phyloP scores from a whole-genome alignment of 2,329 filamentous ascomycete genomes.

The Trichoderma arundinaceum region DNA sequence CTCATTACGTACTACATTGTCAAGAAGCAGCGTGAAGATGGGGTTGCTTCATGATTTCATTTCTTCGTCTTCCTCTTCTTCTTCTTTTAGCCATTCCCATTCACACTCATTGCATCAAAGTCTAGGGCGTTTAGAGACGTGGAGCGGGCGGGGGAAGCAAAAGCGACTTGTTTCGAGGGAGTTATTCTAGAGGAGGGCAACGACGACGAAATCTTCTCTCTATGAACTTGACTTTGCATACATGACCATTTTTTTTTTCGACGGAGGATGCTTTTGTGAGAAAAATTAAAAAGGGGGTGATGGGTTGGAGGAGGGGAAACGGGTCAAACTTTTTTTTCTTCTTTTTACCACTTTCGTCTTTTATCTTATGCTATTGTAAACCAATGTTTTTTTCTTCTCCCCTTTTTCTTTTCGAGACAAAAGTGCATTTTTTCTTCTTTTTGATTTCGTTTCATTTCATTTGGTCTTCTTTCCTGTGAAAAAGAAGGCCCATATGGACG shows the following conservation, averaged over 20 bases:
- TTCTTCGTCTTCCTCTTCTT: not conserved
- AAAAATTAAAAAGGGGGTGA: too few species aligned
- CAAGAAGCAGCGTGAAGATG: constrained; percentile 65
- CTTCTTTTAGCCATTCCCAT: not conserved
- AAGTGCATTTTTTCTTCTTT: too few species aligned
- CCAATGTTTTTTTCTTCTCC: not conserved
- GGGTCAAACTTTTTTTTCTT: not conserved
- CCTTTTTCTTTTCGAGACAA: not conserved
- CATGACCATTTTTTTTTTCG: too few species aligned
- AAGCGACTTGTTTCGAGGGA: not conserved
- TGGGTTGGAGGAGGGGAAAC: too few species aligned
- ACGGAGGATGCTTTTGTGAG: too few species aligned
- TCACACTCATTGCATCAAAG: too few species aligned
- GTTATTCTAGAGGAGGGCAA: too few species aligned
- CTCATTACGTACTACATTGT: constrained; percentile 83
- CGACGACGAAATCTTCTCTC: too few species aligned
- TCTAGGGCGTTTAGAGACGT: too few species aligned
- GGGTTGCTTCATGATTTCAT: constrained; percentile 29
- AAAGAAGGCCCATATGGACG: not conserved
- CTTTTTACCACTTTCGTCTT: not conserved
- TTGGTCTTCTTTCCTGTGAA: constrained; percentile 12
- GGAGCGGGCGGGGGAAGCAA: not conserved
- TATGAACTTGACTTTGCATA: too few species aligned
- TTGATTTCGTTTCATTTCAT: not conserved
- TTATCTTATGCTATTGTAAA: constrained; percentile 19